Percentiles rank a stretch among this genome's conserved stretches.
phyloP scores from a whole-genome alignment of 345 rosid genomes.

The Combretum micranthum region DNA sequence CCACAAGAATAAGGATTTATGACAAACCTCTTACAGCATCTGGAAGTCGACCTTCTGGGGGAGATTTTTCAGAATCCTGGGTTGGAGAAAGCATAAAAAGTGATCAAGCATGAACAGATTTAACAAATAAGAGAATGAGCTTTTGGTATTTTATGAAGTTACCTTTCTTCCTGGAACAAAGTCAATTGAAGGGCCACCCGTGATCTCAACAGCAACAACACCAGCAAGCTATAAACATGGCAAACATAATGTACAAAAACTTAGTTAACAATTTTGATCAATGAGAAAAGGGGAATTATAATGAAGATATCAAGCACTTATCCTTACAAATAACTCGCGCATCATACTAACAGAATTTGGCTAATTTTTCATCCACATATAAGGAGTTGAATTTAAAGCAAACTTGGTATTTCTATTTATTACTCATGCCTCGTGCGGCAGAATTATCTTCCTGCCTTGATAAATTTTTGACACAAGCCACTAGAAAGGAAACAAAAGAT shows the following conservation, averaged over 20 bases:
- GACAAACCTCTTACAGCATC: slow-evolving; percentile 52
- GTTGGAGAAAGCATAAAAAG: background rate
- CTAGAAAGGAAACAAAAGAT: too few species aligned
- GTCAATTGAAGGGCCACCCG: slow-evolving; percentile 65
- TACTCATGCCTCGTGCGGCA: background rate
- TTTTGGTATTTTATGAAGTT: background rate
- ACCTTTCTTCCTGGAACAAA: slow-evolving; percentile 83
- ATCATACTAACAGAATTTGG: too few species aligned
- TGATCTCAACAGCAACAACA: slow-evolving; percentile 74
- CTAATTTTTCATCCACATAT: too few species aligned
- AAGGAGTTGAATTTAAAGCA: too few species aligned
- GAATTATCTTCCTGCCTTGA: background rate
- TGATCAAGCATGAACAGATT: background rate
- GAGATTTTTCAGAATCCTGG: slow-evolving; percentile 50
- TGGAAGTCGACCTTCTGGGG: slow-evolving; percentile 81
- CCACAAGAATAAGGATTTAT: background rate
- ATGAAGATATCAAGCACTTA: background rate
- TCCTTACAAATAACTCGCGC: too few species aligned
- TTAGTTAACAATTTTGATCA: background rate
- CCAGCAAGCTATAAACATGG: slow-evolving; percentile 66
- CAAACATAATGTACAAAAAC: slow-evolving; percentile 4
- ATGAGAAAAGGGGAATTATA: background rate
- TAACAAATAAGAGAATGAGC: too few species aligned
- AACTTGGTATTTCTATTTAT: too few species aligned
- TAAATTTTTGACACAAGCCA: background rate